Evolutionary conservation across 2,329 filamentous ascomycete genomes (phyloP), one percentile per base, ranked within the genome.

Genomic region (Tolypocladium cylindrosporum): DNA sequence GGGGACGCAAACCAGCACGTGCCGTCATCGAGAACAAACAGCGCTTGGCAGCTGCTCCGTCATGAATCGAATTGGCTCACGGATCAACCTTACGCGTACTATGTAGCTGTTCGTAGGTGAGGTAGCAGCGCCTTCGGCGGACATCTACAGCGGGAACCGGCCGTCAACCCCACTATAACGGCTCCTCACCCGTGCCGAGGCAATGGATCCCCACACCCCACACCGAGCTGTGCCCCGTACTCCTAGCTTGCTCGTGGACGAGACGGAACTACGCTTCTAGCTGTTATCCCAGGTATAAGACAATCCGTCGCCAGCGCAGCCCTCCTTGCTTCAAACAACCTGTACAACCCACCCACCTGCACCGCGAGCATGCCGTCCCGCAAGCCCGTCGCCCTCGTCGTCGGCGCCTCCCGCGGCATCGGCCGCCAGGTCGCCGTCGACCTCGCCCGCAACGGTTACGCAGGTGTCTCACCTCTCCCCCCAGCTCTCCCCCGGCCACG

Each of bases 371-470:
- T 55, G 55, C 55, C 55, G 21, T 34, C 61, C 31, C 43, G 61
- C 14, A 70, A 77, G 58, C 77, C 77, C 61, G 87, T 91, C 8
- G 88, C 87, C 24, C 77, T 92, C 24, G 77, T 93, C 5, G 79
- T 92, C 24, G 89, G 89, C 43, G 89, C 88, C 2, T 92, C 89
- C 0, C 77, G 90, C 61, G 90, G 90, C 42, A 93, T 95, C 62
- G 90, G 90, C 52, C 79, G 89, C 45, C 90, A 94, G 69, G 78
- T 94, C 43, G 89, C 90, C 58, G 80, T 95, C 65, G 88, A 91
- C 67, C 77, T 95, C 3, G 87, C 89, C 9, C 83, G 76, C 64
- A 79, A 85, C 62, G 86, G 84, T 42, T 93, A 92, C 68, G 76
- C 80, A 57, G 87, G 90, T 90, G 74, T 3, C 27, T 4, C 21